These are phyloP conservation scores for Cubamyces lactineus DNA, from an alignment of 768 basidiomycete species.

Conservation along the genomic window DNA sequence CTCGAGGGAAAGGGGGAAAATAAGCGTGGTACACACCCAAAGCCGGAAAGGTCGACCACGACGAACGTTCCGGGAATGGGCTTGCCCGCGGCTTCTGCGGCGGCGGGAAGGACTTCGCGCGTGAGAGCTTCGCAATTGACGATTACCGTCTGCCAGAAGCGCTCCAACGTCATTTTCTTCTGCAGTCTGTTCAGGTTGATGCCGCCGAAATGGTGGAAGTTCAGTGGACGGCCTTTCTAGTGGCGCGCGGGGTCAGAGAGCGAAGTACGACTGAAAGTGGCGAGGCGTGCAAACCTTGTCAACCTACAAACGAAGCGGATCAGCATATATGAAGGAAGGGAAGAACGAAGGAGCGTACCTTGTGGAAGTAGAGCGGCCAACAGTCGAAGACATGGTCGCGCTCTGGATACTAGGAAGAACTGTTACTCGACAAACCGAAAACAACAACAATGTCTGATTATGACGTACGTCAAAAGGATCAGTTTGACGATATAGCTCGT, in stretches of 20 bases:
- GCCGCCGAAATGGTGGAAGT: constrained; percentile 64
- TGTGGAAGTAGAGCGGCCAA: constrained; percentile 83
- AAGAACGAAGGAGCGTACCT: constrained; percentile 44
- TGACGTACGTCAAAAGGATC: constrained; percentile 72
- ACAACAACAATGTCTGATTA: neutral
- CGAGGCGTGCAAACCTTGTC: constrained; percentile 57
- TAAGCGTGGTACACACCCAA: constrained; percentile 50
- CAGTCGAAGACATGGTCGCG: constrained; percentile 69
- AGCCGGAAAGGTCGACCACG: constrained; percentile 72
- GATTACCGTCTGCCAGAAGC: constrained; percentile 56
- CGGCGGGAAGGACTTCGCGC: constrained; percentile 70
- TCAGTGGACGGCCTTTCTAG: constrained; percentile 72
- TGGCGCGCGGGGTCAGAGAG: neutral
- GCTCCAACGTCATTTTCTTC: constrained; percentile 35
- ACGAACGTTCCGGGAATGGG: constrained; percentile 57
- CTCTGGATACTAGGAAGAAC: constrained; percentile 62
- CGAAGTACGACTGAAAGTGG: no score
- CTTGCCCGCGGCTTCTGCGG: constrained; percentile 56
- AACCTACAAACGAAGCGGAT: constrained; percentile 43
- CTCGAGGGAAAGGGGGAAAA: neutral
- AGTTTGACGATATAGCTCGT: constrained; percentile 59
- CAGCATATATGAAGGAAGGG: neutral
- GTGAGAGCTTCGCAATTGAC: constrained; percentile 67
- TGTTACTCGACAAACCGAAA: neutral
- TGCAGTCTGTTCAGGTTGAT: constrained; percentile 47